Base-by-base conservation (phyloP, 768 basidiomycete species). In the Leccinum broughii region DNA sequence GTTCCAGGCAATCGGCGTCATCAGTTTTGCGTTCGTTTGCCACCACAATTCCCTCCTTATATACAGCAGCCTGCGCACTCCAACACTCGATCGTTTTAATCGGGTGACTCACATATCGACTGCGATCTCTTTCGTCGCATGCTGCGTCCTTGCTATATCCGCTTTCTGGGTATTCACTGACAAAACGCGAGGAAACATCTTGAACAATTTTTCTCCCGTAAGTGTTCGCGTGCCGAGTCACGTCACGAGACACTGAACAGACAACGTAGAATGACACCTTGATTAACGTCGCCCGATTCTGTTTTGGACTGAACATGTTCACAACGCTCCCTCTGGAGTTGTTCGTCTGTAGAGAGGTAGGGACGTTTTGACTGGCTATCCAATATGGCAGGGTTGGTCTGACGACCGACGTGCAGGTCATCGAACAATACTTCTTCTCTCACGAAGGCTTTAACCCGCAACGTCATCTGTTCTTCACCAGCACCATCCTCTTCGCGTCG, bases 1-100 rank as follows among this genome's bases (percentile, higher is more conserved):
- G 24, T 93, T 97, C 70, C 93, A 93, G 72, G 95, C 97, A 32
- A 95, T 98, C 51, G 97, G 96, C 24, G 97, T 99, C 62, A 99
- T 99, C 68, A 92, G 90, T 72, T 95, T 94, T 68, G 93, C 95
- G 49, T 98, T 95, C 68, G 95, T 97, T 22, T 97, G 95, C 71
- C 96, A 99, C 73, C 97, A 98, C 74, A 99, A 99, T 72, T 94
- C 95, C 9, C 84, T 98, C 56, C 82, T 98, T 64, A 98, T 99
- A 66, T 99, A 98, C 68, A 95, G 95, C 52, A 92, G 90, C 67
- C 77, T 99, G 70, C 85, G 85, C 49, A 96, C 92, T 7, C 97
- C 97, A 8, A 98, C 97, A 0, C 77, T 98, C 28, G 96, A 98
- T 73, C 85, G 95, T 41, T 99, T 98, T 72, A 85, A 92, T 52